Evolutionary conservation across 75 land plant genomes (phyloP).

Genomic region (Pinus tabuliformis): DNA sequence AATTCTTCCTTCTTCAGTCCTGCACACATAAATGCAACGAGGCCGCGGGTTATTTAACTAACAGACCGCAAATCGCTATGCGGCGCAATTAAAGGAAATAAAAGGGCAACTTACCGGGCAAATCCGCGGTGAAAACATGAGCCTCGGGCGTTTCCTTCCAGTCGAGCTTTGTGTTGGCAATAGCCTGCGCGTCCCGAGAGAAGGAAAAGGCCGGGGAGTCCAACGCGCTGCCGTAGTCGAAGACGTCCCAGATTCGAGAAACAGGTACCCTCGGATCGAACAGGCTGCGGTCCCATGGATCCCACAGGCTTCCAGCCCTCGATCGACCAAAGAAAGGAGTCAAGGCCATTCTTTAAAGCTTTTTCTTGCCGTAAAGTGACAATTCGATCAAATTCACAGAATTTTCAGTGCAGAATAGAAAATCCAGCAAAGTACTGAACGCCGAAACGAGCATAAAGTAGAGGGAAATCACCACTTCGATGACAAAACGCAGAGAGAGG

Average conservation of each 20-base stretch:
- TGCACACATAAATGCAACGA: neutral
- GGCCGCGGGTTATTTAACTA: too few species aligned
- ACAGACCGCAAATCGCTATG: neutral
- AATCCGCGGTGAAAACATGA: conserved; percentile 48
- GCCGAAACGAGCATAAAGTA: too few species aligned
- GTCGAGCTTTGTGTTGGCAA: conserved; percentile 39
- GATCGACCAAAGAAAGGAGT: neutral
- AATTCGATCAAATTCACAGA: too few species aligned
- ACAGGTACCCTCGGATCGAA: neutral
- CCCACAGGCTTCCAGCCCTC: neutral
- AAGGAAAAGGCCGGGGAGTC: neutral
- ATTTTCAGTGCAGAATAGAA: too few species aligned
- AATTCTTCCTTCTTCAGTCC: conserved; percentile 17
- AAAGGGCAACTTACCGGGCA: conserved; percentile 28
- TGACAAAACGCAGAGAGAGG: neutral
- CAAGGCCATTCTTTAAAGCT: neutral
- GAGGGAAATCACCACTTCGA: too few species aligned
- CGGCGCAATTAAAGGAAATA: neutral
- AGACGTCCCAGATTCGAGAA: neutral
- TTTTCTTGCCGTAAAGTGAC: too few species aligned
- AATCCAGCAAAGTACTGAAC: too few species aligned
- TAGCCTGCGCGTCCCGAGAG: conserved; percentile 18
- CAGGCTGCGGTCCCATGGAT: neutral
- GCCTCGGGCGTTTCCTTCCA: conserved; percentile 52
- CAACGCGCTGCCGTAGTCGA: neutral